These are phyloP conservation scores for Coemansia reversa DNA, from an alignment of 192 early-diverging fungal genomes.

Conservation along the genomic window DNA sequence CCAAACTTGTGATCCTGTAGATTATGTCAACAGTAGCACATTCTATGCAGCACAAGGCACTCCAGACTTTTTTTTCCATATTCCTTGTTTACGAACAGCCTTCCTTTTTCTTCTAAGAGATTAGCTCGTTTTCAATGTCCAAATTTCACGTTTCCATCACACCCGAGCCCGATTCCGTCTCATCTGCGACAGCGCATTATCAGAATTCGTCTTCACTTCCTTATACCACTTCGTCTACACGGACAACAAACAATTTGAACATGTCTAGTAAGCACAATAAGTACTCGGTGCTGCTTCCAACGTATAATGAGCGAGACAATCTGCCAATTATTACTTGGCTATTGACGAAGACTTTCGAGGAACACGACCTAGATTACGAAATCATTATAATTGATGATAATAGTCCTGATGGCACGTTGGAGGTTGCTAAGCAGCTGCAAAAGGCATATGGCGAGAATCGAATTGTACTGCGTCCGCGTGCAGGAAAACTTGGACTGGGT, in stretches of 20 bases:
- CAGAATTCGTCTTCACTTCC: slow-evolving; percentile 33
- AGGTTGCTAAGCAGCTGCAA: slow-evolving; percentile 88
- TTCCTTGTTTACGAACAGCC: background rate
- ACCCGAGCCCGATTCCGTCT: slow-evolving; percentile 45
- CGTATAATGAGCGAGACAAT: slow-evolving; percentile 98
- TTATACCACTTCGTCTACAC: slow-evolving; percentile 7
- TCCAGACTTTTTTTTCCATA: no score
- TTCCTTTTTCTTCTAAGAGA: background rate
- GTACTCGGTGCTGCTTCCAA: slow-evolving; percentile 95
- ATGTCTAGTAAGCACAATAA: slow-evolving; percentile 53
- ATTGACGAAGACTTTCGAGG: slow-evolving; percentile 81
- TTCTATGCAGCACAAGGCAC: no score
- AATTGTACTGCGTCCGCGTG: slow-evolving; percentile 89
- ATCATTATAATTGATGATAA: slow-evolving; percentile 96
- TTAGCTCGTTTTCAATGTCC: slow-evolving; percentile 35
- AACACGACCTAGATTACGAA: slow-evolving; percentile 87
- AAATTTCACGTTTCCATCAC: slow-evolving; percentile 54
- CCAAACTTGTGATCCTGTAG: no score
- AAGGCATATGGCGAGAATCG: slow-evolving; percentile 79
- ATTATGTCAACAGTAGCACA: no score
- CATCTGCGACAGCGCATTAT: slow-evolving; percentile 24
- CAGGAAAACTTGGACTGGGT: slow-evolving; percentile 94
- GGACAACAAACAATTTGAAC: slow-evolving; percentile 14
- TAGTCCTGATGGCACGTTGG: slow-evolving; percentile 93
- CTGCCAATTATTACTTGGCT: slow-evolving; percentile 94